Evolutionary conservation across 306 rosid species (phyloP).

Genomic region (Quercus mongolica): DNA sequence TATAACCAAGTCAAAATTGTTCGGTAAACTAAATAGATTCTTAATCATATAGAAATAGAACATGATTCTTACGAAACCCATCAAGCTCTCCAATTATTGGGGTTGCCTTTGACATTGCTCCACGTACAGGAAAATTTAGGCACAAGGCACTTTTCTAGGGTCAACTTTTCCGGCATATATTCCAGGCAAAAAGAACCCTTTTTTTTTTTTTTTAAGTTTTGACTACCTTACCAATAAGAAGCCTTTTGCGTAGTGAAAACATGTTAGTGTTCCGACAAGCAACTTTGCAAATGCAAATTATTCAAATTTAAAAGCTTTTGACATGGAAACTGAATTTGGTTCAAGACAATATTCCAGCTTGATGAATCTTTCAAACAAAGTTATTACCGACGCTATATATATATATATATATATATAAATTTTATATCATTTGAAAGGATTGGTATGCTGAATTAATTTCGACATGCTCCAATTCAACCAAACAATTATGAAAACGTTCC

Average conservation of each 20-base stretch:
- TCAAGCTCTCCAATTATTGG: slow-evolving; percentile 10
- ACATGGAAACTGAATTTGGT: not conserved
- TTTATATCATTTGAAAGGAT: not conserved
- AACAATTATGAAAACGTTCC: not conserved
- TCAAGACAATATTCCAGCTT: not conserved
- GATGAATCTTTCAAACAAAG: too few relatives aligned
- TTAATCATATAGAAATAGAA: not conserved
- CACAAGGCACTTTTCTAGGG: slow-evolving; percentile 1
- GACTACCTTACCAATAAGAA: slow-evolving; percentile 20
- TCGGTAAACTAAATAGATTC: not conserved
- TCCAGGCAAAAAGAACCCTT: not conserved
- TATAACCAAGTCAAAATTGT: slow-evolving; percentile 6
- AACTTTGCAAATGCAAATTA: not conserved
- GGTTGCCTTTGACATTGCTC: not conserved
- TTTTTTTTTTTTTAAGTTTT: not conserved
- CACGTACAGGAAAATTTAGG: not conserved
- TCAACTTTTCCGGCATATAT: slow-evolving; percentile 12
- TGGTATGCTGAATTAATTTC: slow-evolving; percentile 1
- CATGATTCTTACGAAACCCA: slow-evolving; percentile 21
- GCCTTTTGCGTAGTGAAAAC: slow-evolving; percentile 14
- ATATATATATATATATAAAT: not conserved
- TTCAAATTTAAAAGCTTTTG: not conserved
- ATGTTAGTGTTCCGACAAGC: slow-evolving; percentile 8
- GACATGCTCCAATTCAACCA: not conserved
- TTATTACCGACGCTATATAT: not conserved